A percentile compares a stretch with the other conserved stretches of the same genome.
Conservation (phyloP, 371 early-diverging fungal genomes). For the Dipsacomyces acuminosporus region DNA sequence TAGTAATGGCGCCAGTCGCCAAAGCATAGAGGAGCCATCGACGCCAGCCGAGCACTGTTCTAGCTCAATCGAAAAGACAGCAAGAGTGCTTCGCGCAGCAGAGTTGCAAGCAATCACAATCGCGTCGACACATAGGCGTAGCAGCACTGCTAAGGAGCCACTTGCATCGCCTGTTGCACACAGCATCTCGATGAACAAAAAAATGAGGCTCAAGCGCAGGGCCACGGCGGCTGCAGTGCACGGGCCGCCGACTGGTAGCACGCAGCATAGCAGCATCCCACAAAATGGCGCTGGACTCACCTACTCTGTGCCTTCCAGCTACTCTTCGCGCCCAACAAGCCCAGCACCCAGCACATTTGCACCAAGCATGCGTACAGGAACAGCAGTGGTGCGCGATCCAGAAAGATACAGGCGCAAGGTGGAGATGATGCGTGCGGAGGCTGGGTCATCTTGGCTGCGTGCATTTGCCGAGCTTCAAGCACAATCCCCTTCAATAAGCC, state of each 20-base stretch:
- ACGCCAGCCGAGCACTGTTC: slow-evolving; percentile 2
- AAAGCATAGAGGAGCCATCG: neutral
- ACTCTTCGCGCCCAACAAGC: slow-evolving; percentile 16
- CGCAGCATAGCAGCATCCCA: neutral
- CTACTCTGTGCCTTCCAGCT: slow-evolving; percentile 32
- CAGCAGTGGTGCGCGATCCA: slow-evolving; percentile 19
- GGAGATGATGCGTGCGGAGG: slow-evolving; percentile 48
- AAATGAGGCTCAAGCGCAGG: slow-evolving; percentile 14
- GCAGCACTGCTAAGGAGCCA: slow-evolving; percentile 5
- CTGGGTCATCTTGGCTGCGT: slow-evolving; percentile 44
- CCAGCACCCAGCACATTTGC: slow-evolving; percentile 16
- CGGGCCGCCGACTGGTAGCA: neutral
- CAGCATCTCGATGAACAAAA: slow-evolving; percentile 15
- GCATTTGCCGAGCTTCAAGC: slow-evolving; percentile 45
- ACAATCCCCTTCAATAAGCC: neutral
- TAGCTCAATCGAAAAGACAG: slow-evolving; percentile 15
- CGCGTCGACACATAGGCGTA: slow-evolving; percentile 22
- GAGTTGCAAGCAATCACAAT: slow-evolving; percentile 32
- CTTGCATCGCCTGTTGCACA: slow-evolving; percentile 4
- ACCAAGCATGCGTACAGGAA: slow-evolving; percentile 15
- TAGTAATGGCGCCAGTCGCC: neutral
- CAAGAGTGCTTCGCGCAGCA: slow-evolving; percentile 32
- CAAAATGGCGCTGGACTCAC: neutral
- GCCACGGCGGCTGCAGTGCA: slow-evolving; percentile 21
- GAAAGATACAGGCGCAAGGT: slow-evolving; percentile 41